Conservation (phyloP, 2,329 filamentous ascomycete species). For the Botrytis hyacinthi region DNA sequence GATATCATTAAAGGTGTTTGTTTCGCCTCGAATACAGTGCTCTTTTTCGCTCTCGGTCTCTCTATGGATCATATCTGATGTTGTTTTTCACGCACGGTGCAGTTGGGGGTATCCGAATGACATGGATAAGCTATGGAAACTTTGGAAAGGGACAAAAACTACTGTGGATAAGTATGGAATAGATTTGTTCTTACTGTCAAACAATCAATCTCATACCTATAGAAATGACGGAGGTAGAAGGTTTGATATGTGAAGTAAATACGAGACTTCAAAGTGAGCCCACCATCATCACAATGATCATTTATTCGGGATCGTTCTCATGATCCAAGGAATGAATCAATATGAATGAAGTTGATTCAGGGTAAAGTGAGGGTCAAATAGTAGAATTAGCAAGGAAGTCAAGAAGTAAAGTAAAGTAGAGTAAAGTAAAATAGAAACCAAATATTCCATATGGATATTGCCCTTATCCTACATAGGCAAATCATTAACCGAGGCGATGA, state of each 20-base stretch:
- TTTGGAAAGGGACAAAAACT: not conserved
- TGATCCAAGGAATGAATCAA: not conserved
- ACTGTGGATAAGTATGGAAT: slow-evolving; percentile 3
- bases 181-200: not conserved
- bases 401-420: not conserved
- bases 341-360: slow-evolving; percentile 1
- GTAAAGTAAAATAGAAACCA: not conserved
- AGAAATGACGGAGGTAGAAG: not conserved
- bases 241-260: not conserved
- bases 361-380: slow-evolving; percentile 18
- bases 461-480: not conserved
- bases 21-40: slow-evolving; percentile 9
- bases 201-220: slow-evolving; percentile 10
- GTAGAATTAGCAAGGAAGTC: not conserved
- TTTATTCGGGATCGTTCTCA: not conserved
- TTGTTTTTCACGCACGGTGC: slow-evolving; percentile 6
- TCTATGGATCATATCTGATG: not conserved
- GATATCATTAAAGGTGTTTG: not conserved
- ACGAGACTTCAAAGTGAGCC: not conserved
- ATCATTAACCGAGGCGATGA: slow-evolving; percentile 13
- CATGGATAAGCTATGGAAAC: slow-evolving; percentile 4
- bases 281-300: not conserved
- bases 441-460: not conserved
- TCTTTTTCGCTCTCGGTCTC: not conserved
- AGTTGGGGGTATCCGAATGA: not conserved